Base-by-base conservation (phyloP, 179 eudicot genomes). In the Beta corolliflora region DNA sequence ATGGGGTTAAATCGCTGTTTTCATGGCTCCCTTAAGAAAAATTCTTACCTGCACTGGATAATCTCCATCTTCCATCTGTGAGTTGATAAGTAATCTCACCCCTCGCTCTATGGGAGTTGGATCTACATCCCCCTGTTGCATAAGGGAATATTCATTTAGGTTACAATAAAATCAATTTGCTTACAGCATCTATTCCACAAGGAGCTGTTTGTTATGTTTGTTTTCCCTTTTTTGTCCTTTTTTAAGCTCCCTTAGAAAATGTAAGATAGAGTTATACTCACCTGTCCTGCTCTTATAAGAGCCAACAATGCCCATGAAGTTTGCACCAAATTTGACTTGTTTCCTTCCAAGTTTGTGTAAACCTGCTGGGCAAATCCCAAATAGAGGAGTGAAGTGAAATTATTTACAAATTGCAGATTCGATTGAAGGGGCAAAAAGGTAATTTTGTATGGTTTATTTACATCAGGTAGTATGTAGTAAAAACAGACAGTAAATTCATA, bases 281-380 rank as follows among this genome's bases (percentile, higher is more conserved):
- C 92, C 89, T 92, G 93, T 21, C 97, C 94, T 6, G 97, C 88
- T 68, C 84, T 88, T 63, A 92, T 91, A 68, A 92, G 88, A 70
- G 92, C 81, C 85, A 92, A 77, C 84, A 90, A 60, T 16, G 97
- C 97, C 92, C 94, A 92, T 56, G 94, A 86, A 50, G 97, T 91
- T 25, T 92, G 89, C 77, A 91, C 97, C 87, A 89, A 69, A 82
- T 89, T 88, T 64, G 97, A 89, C n/a, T 81, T 83, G 69, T 88
- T 79, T 44, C 88, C 93, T 84, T 91, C 85, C 31, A 90, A 19
- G 74, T 90, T 87, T 73, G 90, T 89, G 71, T 89, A 91, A 25
- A 85, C 85, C 91, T 89, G 81, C 73, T 77, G 50, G 54, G 12
- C 65, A 50, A 66, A 36, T 36, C 10, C 13, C 31, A 73, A 29